Conservation (phyloP, 116 monocot species). For the Phalaenopsis hybrid region DNA sequence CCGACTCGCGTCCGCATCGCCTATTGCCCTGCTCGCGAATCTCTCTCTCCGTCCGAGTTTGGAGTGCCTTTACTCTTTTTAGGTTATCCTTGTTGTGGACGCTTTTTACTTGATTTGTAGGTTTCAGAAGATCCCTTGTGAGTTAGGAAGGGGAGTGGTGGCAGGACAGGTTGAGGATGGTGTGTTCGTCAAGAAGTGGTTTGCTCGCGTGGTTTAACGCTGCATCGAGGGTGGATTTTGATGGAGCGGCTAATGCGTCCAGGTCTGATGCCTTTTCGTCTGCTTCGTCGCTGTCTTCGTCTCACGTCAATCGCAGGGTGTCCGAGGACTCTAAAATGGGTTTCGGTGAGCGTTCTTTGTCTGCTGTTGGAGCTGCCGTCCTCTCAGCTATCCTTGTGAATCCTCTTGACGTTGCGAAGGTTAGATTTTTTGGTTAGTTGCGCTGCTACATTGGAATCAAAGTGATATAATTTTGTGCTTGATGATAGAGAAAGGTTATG, state of each 20-base stretch:
- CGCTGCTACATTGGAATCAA: background rate
- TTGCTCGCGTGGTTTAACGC: constrained; percentile 40
- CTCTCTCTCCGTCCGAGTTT: background rate
- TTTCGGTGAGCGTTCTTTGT: constrained; percentile 62
- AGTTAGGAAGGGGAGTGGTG: background rate
- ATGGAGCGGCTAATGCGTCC: constrained; percentile 11
- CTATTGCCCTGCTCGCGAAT: no score
- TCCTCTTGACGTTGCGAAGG: constrained; percentile 93
- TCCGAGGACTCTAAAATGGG: constrained; percentile 26
- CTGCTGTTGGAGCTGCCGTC: constrained; percentile 84
- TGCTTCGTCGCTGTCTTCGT: constrained; percentile 9
- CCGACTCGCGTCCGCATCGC: no score
- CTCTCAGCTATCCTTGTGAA: constrained; percentile 82
- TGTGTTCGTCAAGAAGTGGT: constrained; percentile 15
- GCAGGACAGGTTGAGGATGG: constrained; percentile 10
- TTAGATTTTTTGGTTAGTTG: background rate
- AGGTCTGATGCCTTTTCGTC: constrained; percentile 6
- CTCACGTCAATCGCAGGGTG: background rate
- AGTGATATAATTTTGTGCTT: background rate
- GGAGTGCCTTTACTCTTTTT: background rate
- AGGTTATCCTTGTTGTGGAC: background rate
- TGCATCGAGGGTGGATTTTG: constrained; percentile 34
- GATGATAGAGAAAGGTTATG: background rate
- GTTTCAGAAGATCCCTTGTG: background rate
- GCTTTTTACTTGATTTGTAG: background rate